phyloP scores from a whole-genome alignment of 129 eudicot species.

The Flaveria sonorensis region DNA sequence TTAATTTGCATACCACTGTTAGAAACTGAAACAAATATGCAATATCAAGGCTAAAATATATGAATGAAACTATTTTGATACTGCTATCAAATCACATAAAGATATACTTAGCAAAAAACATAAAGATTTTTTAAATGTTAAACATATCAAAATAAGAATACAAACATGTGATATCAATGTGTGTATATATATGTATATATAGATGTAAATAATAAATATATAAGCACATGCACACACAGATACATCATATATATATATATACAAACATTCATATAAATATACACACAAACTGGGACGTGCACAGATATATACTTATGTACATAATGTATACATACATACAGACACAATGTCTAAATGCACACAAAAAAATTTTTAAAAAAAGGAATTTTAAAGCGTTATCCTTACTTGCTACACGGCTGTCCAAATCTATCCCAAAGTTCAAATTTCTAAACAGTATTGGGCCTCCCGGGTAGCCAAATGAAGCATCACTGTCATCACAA shows the following conservation, averaged over 20 bases:
- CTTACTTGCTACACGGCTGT: slow-evolving; percentile 99
- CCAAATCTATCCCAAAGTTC: slow-evolving; percentile 96
- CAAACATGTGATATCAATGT: neutral
- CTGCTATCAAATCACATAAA: slow-evolving; percentile 11
- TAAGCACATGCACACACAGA: neutral
- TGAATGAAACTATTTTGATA: slow-evolving; percentile 3
- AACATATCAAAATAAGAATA: neutral
- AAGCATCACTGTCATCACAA: slow-evolving; percentile 79
- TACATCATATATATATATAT: neutral
- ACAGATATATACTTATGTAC: neutral
- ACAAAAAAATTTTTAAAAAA: neutral
- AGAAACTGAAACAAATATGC: slow-evolving; percentile 25
- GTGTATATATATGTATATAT: neutral
- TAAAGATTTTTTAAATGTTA: neutral
- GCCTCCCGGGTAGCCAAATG: slow-evolving; percentile 99
- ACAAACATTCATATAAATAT: neutral
- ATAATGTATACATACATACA: slow-evolving; percentile 3
- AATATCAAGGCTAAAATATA: slow-evolving; percentile 6
- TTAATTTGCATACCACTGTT: slow-evolving; percentile 28
- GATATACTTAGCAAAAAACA: neutral
- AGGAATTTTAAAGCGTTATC: slow-evolving; percentile 2
- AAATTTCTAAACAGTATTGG: slow-evolving; percentile 82
- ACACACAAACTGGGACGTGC: no score
- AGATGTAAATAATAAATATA: neutral
- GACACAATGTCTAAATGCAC: neutral